A percentile compares a stretch with the other conserved stretches of the same genome.
These are phyloP conservation scores for Wickerhamomyces alni DNA, from an alignment of 805 yeast species.

Conservation along the genomic window DNA sequence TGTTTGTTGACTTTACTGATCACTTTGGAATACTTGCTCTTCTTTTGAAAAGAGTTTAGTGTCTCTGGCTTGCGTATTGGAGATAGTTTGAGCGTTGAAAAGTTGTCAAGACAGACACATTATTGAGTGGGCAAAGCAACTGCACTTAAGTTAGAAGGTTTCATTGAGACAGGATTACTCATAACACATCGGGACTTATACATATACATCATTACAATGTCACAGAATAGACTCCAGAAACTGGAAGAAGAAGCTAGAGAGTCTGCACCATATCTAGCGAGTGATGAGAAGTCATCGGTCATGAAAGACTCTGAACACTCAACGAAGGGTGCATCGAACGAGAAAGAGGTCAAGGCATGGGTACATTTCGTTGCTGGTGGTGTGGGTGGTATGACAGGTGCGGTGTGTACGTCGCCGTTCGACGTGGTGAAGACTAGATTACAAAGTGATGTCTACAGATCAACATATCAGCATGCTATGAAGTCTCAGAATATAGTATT, in stretches of 20 bases:
- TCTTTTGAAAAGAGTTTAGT: too few species aligned
- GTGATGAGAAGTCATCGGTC: constrained; percentile 66
- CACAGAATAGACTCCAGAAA: constrained; percentile 23
- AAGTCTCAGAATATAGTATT: constrained; percentile 28
- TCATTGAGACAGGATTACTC: too few species aligned
- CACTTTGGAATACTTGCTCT: too few species aligned
- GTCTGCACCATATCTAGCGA: constrained; percentile 56
- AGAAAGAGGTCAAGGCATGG: constrained; percentile 40
- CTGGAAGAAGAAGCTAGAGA: constrained; percentile 50
- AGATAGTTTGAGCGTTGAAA: too few species aligned
- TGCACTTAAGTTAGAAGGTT: too few species aligned
- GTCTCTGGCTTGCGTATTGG: too few species aligned
- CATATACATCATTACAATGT: not conserved
- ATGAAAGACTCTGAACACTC: constrained; percentile 29
- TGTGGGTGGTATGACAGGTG: constrained; percentile 97
- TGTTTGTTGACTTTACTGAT: too few species aligned
- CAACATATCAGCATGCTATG: constrained; percentile 36
- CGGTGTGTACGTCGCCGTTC: constrained; percentile 87
- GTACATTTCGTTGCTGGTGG: constrained; percentile 91
- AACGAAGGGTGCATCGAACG: constrained; percentile 9
- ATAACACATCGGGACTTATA: too few species aligned
- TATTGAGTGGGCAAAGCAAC: too few species aligned
- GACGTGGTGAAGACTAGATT: constrained; percentile 94
- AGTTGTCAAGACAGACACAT: too few species aligned
- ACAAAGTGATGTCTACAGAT: constrained; percentile 79